Percentiles rank a stretch among this genome's conserved stretches.
These are phyloP conservation scores for Middelhovenomyces tepae DNA, from an alignment of 805 yeast genomes.

Conservation along the genomic window DNA sequence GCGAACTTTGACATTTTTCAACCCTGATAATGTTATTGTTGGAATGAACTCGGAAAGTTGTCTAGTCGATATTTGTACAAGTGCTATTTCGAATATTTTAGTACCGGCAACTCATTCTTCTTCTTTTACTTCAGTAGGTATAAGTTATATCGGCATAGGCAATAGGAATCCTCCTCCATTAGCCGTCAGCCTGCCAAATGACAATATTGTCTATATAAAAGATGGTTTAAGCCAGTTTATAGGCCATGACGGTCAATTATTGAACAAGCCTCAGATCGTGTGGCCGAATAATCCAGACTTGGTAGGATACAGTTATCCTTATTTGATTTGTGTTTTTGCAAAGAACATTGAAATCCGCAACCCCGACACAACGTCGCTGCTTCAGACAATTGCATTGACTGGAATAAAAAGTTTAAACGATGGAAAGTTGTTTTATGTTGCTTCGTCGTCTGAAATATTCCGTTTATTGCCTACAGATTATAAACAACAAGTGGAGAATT, in stretches of 20 bases:
- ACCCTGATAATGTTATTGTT: constrained; percentile 16
- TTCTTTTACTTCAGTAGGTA: constrained; percentile 10
- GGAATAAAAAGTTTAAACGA: constrained; percentile 15
- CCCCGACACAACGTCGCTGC: constrained; percentile 28
- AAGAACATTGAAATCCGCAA: constrained; percentile 32
- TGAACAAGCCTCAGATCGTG: constrained; percentile 11
- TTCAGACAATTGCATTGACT: constrained; percentile 28
- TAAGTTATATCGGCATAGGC: constrained; percentile 15
- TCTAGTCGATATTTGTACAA: constrained; percentile 14
- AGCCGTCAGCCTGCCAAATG: constrained; percentile 4
- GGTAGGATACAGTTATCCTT: constrained; percentile 34
- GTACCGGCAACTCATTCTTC: constrained; percentile 9
- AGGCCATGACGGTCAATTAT: constrained; percentile 10
- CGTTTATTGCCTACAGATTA: constrained; percentile 24
- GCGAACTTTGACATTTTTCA: constrained; percentile 17
- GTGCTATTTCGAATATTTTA: no score
- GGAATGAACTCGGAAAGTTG: constrained; percentile 21
- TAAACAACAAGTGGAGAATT: constrained; percentile 27
- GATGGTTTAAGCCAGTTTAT: constrained; percentile 6
- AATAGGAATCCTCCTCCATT: constrained; percentile 9
- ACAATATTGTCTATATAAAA: constrained; percentile 9
- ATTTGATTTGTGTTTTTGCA: constrained; percentile 25
- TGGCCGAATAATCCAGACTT: constrained; percentile 24
- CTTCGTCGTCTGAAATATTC: constrained; percentile 24
- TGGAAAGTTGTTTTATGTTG: constrained; percentile 25